These are phyloP conservation scores for Stephania japonica DNA, from an alignment of 164 flowering plant species.

Conservation along the genomic window DNA sequence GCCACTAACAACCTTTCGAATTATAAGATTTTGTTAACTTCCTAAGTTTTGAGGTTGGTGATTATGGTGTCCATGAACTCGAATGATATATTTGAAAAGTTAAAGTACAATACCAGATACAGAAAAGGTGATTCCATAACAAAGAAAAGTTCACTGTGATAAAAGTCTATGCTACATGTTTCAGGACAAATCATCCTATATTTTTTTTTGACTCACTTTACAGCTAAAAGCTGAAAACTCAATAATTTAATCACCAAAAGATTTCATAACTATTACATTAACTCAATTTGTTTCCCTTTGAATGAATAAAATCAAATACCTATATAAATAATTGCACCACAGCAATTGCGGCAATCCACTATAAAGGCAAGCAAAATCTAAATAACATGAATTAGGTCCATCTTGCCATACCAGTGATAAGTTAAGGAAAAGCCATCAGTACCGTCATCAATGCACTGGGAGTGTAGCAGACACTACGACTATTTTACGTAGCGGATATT, in stretches of 20 bases:
- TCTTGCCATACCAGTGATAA: neutral
- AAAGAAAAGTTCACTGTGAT: neutral
- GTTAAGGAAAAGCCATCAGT: neutral
- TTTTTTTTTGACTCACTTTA: no score
- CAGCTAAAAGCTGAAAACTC: neutral
- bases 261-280: neutral
- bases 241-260: neutral
- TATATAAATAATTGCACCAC: neutral
- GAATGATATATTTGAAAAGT: no score
- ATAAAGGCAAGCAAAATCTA: neutral
- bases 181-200: neutral
- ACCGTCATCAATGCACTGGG: neutral
- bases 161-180: neutral
- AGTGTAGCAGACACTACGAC: neutral
- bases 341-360: neutral
- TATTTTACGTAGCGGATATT: neutral
- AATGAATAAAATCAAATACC: neutral
- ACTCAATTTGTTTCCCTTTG: neutral
- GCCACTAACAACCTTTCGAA: neutral
- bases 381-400: neutral
- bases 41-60: neutral
- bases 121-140: neutral
- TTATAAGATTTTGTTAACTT: neutral
- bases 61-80: neutral
- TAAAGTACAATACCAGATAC: neutral